Evolutionary conservation across 768 basidiomycete species (phyloP).

Genomic region (Termitomyces titanicus): DNA sequence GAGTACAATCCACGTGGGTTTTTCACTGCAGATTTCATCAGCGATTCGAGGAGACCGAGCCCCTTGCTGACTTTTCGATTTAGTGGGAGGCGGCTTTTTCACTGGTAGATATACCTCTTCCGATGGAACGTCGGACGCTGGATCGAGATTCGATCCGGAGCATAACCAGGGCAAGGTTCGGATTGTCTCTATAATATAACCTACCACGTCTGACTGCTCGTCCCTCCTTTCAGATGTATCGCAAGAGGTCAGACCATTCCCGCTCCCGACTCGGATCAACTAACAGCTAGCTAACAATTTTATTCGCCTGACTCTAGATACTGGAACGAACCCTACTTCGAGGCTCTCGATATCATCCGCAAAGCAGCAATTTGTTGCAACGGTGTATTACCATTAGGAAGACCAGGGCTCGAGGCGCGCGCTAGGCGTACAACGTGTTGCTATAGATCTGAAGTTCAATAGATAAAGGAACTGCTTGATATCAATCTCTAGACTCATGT

Average conservation of each 20-base stretch:
- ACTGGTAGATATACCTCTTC: conserved; percentile 46
- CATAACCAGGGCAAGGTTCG: conserved; percentile 44
- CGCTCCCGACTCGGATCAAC: background rate
- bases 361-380: background rate
- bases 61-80: too few species aligned
- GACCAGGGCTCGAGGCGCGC: too few species aligned
- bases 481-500: too few species aligned
- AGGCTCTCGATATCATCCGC: too few species aligned
- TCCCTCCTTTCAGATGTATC: conserved; percentile 28
- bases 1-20: conserved; percentile 51
- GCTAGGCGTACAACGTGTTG: too few species aligned
- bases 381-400: conserved; percentile 3
- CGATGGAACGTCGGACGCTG: conserved; percentile 39
- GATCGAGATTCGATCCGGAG: conserved; percentile 54
- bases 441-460: too few species aligned
- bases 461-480: too few species aligned
- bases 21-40: too few species aligned
- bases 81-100: conserved; percentile 58
- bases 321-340: too few species aligned
- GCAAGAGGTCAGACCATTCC: conserved; percentile 26
- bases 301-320: too few species aligned
- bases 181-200: background rate
- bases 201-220: background rate
- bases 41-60: too few species aligned
- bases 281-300: too few species aligned